Evolutionary conservation across 352 stramenopile species (phyloP).

Genomic region (Phytopythium helicoides): DNA sequence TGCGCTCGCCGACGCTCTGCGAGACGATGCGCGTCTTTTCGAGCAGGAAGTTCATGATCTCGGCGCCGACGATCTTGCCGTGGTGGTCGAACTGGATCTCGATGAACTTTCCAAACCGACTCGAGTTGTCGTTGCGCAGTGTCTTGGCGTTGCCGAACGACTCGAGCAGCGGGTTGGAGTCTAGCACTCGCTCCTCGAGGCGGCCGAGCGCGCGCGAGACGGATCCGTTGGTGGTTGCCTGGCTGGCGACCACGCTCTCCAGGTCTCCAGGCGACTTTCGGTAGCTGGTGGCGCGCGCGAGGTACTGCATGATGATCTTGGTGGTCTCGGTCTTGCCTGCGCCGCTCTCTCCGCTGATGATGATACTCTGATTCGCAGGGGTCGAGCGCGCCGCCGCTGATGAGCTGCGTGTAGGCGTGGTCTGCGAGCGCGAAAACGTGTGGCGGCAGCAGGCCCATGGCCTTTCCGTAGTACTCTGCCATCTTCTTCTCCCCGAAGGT

Average conservation of each 20-base stretch:
- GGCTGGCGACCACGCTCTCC: slow-evolving; percentile 40
- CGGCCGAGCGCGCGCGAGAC: slow-evolving; percentile 90
- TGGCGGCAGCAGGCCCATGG: slow-evolving; percentile 75
- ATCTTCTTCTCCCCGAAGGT: slow-evolving; percentile 78
- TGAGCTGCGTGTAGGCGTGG: slow-evolving; percentile 88
- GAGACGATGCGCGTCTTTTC: slow-evolving; percentile 91
- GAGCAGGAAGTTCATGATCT: slow-evolving; percentile 91
- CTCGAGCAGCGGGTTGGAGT: slow-evolving; percentile 88
- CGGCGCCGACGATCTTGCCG: slow-evolving; percentile 87
- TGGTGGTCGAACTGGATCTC: slow-evolving; percentile 95
- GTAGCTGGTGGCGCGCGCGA: slow-evolving; percentile 78
- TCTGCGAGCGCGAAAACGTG: slow-evolving; percentile 91
- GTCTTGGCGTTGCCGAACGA: slow-evolving; percentile 94
- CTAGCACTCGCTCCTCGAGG: slow-evolving; percentile 83
- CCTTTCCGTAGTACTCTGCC: slow-evolving; percentile 87
- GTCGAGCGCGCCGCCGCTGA: slow-evolving; percentile 75
- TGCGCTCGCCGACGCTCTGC: slow-evolving; percentile 90
- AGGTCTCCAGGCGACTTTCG: slow-evolving; percentile 29
- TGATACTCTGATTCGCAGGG: slow-evolving; percentile 90
- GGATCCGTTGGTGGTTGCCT: slow-evolving; percentile 56
- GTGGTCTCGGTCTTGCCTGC: slow-evolving; percentile 91
- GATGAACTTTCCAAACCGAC: slow-evolving; percentile 97
- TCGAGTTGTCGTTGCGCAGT: slow-evolving; percentile 96
- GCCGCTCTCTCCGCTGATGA: slow-evolving; percentile 91
- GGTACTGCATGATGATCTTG: slow-evolving; percentile 92